Evolutionary conservation across 2,329 filamentous ascomycete genomes (phyloP).

Genomic region (Venturiaceae sp.): DNA sequence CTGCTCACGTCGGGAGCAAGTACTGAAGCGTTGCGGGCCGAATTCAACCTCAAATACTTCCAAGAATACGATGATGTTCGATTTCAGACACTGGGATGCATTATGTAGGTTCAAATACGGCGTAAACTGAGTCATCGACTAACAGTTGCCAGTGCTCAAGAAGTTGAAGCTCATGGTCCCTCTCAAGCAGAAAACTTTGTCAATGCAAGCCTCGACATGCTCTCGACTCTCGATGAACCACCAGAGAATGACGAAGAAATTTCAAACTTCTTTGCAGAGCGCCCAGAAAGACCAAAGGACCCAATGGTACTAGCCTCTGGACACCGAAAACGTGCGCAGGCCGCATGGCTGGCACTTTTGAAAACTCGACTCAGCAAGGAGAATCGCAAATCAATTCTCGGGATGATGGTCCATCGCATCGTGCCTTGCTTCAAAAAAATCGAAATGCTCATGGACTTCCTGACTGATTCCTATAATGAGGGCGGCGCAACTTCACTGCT

Average conservation of each 20-base stretch:
- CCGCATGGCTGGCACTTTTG: conserved; percentile 77
- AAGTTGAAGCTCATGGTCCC: conserved; percentile 12
- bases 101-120: conserved; percentile 47
- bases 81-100: conserved; percentile 67
- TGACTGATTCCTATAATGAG: conserved; percentile 81
- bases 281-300: conserved; percentile 59
- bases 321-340: conserved; percentile 57
- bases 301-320: conserved; percentile 53
- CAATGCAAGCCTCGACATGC: conserved; percentile 8
- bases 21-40: conserved; percentile 49
- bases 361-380: conserved; percentile 29
- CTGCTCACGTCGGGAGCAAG: conserved; percentile 49
- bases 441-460: conserved; percentile 87
- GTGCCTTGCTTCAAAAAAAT: conserved; percentile 84
- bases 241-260: conserved; percentile 22
- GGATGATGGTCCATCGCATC: conserved; percentile 62
- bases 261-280: conserved; percentile 56
- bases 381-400: conserved; percentile 6
- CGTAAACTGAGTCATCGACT: neutral
- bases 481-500: conserved; percentile 82
- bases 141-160: neutral
- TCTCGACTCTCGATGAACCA: conserved; percentile 7
- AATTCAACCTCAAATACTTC: conserved; percentile 70
- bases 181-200: neutral
- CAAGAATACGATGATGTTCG: conserved; percentile 76